These are phyloP conservation scores for Cryptosporidium bovis DNA, from an alignment of 169 alveolate species.

Conservation along the genomic window DNA sequence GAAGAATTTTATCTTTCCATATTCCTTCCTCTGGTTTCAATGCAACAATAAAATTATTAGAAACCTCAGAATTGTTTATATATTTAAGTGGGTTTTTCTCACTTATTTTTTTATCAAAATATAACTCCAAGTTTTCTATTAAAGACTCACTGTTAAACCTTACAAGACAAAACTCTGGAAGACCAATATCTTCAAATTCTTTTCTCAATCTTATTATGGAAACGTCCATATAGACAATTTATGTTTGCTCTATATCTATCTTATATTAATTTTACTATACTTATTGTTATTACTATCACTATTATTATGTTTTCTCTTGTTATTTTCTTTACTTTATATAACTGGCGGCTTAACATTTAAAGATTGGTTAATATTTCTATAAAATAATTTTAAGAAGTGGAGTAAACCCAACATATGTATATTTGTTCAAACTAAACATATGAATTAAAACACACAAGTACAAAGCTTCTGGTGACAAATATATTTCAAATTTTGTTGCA, in stretches of 20 bases:
- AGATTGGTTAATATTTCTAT: too few species aligned
- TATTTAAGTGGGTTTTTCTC: background rate
- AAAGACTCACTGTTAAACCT: conserved; percentile 17
- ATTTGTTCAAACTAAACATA: too few species aligned
- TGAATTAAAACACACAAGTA: too few species aligned
- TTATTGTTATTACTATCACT: too few species aligned
- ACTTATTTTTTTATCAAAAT: background rate
- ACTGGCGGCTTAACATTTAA: too few species aligned
- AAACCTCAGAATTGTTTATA: conserved; percentile 1
- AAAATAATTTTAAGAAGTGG: too few species aligned
- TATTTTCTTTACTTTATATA: too few species aligned
- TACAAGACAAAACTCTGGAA: conserved; percentile 65
- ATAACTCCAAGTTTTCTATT: background rate
- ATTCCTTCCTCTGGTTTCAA: conserved; percentile 50
- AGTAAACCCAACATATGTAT: too few species aligned
- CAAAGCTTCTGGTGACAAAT: too few species aligned
- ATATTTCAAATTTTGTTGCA: too few species aligned
- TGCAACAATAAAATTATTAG: conserved; percentile 18
- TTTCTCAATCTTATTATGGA: conserved; percentile 43
- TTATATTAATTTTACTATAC: background rate
- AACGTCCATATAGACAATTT: background rate
- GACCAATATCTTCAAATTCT: conserved; percentile 49
- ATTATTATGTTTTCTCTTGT: too few species aligned
- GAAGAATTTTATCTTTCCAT: conserved; percentile 33
- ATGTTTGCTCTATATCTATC: background rate